Evolutionary conservation across 2,329 filamentous ascomycete genomes (phyloP).

Genomic region (Fusarium nurragi): DNA sequence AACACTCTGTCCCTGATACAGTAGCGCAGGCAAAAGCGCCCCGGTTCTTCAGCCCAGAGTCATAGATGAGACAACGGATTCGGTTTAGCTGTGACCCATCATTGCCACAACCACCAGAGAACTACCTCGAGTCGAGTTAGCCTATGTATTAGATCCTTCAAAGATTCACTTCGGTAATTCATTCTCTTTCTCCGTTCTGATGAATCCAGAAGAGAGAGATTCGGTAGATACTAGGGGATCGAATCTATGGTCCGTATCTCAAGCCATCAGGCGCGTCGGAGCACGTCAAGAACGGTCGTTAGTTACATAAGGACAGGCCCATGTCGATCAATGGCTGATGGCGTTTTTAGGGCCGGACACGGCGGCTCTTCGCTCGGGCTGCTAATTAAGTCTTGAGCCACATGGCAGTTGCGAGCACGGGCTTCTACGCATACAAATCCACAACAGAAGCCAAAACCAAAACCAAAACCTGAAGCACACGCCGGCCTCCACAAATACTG

Average conservation of each 20-base stretch:
- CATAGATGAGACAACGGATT: conserved; percentile 33
- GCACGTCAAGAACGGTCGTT: neutral
- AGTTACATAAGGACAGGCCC: neutral
- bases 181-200: too few relatives aligned
- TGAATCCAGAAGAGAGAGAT: too few relatives aligned
- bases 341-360: conserved; percentile 1
- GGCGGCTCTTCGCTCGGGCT: neutral
- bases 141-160: neutral
- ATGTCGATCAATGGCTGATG: conserved; percentile 12
- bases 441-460: neutral
- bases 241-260: neutral
- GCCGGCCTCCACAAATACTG: neutral
- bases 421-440: neutral
- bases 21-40: conserved; percentile 15
- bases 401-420: conserved; percentile 10
- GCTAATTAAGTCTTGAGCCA: neutral
- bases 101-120: conserved; percentile 22
- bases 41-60: conserved; percentile 4
- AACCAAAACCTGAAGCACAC: conserved; percentile 1
- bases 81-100: conserved; percentile 34
- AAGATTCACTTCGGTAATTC: neutral
- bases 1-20: conserved; percentile 7
- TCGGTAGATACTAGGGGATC: neutral
- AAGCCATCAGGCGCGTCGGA: neutral
- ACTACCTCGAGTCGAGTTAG: conserved; percentile 11